A percentile compares a stretch with the other conserved stretches of the same genome.
Conservation (phyloP, 768 basidiomycete species). For the Sutorius australiensis region DNA sequence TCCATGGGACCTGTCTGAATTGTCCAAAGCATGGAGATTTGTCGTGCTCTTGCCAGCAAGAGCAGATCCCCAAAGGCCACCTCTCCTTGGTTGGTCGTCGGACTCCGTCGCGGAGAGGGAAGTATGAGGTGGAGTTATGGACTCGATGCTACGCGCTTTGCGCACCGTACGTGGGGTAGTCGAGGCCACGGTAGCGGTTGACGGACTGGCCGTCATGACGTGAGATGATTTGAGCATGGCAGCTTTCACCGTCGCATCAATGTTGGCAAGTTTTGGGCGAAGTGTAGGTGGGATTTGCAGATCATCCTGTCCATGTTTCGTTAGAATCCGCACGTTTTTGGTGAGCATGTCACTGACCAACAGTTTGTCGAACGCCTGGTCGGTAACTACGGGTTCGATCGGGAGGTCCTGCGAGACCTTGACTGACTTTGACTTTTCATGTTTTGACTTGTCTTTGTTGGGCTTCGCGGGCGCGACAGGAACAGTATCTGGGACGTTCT, state of each 20-base stretch:
- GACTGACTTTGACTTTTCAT: conserved; percentile 43
- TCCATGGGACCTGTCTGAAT: conserved; percentile 40
- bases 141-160: conserved; percentile 70
- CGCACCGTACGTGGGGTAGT: conserved; percentile 57
- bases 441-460: conserved; percentile 30
- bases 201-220: conserved; percentile 46
- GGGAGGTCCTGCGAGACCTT: conserved; percentile 40
- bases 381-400: conserved; percentile 42
- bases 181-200: conserved; percentile 30
- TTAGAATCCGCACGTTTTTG: neutral
- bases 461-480: conserved; percentile 31
- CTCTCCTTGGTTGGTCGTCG: conserved; percentile 30
- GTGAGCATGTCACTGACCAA: conserved; percentile 48
- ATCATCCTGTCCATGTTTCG: conserved; percentile 57
- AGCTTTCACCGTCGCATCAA: conserved; percentile 84
- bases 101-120: conserved; percentile 36
- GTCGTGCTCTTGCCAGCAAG: conserved; percentile 31
- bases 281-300: conserved; percentile 80
- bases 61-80: conserved; percentile 22
- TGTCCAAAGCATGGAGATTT: conserved; percentile 24
- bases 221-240: conserved; percentile 89
- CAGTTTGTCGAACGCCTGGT: conserved; percentile 76
- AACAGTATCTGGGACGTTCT: conserved; percentile 55
- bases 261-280: conserved; percentile 71
- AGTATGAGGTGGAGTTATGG: conserved; percentile 50